A percentile compares a stretch with the other conserved stretches of the same genome.
phyloP scores from a whole-genome alignment of 345 rosid species.

The Bruguiera sexangula region DNA sequence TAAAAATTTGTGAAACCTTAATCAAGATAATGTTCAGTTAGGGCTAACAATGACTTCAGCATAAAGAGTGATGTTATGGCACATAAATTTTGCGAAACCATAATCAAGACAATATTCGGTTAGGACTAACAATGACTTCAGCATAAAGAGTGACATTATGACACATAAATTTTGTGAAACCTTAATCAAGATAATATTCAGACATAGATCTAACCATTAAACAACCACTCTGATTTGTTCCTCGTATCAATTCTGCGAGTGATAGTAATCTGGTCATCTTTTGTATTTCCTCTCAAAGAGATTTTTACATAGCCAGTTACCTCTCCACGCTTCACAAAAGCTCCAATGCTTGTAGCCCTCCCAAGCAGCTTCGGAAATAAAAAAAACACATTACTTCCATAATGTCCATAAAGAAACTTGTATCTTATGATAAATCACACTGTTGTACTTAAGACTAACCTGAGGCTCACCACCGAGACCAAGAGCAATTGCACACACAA shows the following conservation, averaged over 20 bases:
- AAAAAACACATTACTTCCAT: constrained; percentile 2
- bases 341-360: constrained; percentile 77
- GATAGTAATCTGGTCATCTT: constrained; percentile 49
- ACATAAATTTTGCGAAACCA: not conserved
- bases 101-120: no score
- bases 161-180: not conserved
- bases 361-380: constrained; percentile 68
- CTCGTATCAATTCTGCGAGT: constrained; percentile 71
- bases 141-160: not conserved
- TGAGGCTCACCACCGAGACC: constrained; percentile 93
- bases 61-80: not conserved
- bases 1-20: no score
- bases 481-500: constrained; percentile 95
- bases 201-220: constrained; percentile 49
- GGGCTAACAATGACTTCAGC: no score
- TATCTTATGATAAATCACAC: constrained; percentile 9
- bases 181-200: no score
- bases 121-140: no score
- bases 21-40: no score
- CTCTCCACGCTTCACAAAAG: constrained; percentile 93
- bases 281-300: constrained; percentile 58
- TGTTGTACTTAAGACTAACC: constrained; percentile 38
- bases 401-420: not conserved
- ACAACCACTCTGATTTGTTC: constrained; percentile 90
- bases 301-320: constrained; percentile 68